A percentile compares a stretch with the other conserved stretches of the same genome.
phyloP scores from a whole-genome alignment of 768 basidiomycete species.

The Kwoniella shandongensis region DNA sequence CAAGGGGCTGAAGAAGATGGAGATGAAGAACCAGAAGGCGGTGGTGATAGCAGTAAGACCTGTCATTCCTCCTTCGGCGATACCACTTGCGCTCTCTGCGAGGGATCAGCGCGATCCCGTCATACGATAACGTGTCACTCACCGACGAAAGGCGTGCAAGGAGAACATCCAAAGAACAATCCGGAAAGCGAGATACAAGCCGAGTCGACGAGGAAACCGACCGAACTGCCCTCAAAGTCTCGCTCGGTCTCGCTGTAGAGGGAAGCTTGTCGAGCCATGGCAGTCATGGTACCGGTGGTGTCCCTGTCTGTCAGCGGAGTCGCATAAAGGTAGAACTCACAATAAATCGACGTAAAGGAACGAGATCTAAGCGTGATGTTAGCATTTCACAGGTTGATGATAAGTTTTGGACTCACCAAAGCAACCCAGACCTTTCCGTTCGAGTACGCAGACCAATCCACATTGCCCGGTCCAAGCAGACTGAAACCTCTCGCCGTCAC shows the following conservation, averaged over 20 bases:
- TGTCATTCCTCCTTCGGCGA: conserved; percentile 78
- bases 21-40: conserved; percentile 75
- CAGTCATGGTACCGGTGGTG: conserved; percentile 72
- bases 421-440: conserved; percentile 84
- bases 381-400: background rate
- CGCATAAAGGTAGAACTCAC: no score
- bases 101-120: no score
- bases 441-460: conserved; percentile 52
- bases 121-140: no score
- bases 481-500: conserved; percentile 57
- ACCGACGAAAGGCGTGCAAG: conserved; percentile 47
- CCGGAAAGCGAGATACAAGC: conserved; percentile 42
- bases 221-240: conserved; percentile 74
- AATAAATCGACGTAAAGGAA: conserved; percentile 85
- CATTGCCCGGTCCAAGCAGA: conserved; percentile 39
- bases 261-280: conserved; percentile 90
- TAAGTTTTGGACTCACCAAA: conserved; percentile 55
- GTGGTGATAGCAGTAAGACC: conserved; percentile 74
- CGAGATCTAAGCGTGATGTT: conserved; percentile 58
- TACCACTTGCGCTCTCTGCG: conserved; percentile 35
- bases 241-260: conserved; percentile 78
- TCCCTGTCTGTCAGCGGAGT: no score
- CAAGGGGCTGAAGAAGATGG: conserved; percentile 82
- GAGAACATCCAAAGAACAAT: conserved; percentile 43
- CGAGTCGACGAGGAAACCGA: conserved; percentile 47